Conservation (phyloP, 2,329 filamentous ascomycete genomes). For the Helminthosporium solani region DNA sequence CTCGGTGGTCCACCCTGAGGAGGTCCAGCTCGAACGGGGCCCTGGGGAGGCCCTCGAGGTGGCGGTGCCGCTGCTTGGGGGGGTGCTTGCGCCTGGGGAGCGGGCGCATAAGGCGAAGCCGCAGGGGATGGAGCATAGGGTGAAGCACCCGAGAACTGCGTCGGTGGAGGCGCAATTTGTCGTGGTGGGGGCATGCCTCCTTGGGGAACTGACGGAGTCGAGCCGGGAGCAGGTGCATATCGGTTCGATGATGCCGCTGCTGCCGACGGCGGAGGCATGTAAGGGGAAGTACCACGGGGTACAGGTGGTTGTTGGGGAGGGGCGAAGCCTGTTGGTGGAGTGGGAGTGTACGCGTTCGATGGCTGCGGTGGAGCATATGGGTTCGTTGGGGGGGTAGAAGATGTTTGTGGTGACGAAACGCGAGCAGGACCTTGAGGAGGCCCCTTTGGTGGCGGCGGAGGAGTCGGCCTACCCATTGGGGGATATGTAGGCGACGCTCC, state of each 20-base stretch:
- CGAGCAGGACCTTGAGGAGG: conserved; percentile 46
- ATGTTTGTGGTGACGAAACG: conserved; percentile 68
- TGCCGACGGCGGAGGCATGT: conserved; percentile 77
- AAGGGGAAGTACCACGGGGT: conserved; percentile 77
- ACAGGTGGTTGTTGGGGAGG: conserved; percentile 58
- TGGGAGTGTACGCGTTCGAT: conserved; percentile 60
- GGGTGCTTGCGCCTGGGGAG: conserved; percentile 37
- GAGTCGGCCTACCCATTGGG: conserved; percentile 60
- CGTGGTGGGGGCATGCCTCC: conserved; percentile 44
- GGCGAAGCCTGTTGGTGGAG: conserved; percentile 47
- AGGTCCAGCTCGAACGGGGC: conserved; percentile 49
- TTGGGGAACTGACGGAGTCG: conserved; percentile 49
- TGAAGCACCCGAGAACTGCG: conserved; percentile 29
- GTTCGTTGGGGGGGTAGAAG: conserved; percentile 55
- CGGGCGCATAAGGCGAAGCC: conserved; percentile 5
- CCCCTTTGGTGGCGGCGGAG: conserved; percentile 83
- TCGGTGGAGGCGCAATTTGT: conserved; percentile 48
- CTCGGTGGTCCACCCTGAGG: conserved; percentile 40
- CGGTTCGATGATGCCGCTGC: conserved; percentile 56
- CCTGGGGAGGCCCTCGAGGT: conserved; percentile 21
- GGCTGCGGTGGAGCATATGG: conserved; percentile 62
- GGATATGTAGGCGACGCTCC: conserved; percentile 59
- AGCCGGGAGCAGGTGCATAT: conserved; percentile 65
- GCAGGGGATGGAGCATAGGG: conserved; percentile 39
- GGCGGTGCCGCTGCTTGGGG: conserved; percentile 47